phyloP scores from a whole-genome alignment of 2,329 filamentous ascomycete genomes.

The Scleromitrula shiraiana region DNA sequence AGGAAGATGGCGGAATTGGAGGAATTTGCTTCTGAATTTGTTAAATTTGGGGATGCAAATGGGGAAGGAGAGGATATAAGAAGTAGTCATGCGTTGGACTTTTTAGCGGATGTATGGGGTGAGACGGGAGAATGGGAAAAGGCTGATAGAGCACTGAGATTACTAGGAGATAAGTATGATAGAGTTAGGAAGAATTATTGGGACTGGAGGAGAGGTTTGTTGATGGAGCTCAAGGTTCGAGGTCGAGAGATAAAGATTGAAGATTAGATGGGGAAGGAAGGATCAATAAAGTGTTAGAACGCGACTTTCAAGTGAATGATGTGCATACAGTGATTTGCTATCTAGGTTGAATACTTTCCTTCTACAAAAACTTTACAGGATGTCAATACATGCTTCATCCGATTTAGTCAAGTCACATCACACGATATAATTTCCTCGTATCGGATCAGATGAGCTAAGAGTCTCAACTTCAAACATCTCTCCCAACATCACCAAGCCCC shows the following conservation, averaged over 20 bases:
- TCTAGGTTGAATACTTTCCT: no score
- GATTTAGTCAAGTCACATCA: no score
- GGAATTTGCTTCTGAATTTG: conserved; percentile 44
- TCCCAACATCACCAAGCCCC: no score
- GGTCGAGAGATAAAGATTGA: not conserved
- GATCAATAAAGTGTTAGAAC: no score
- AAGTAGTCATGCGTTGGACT: conserved; percentile 62
- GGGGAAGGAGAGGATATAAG: conserved; percentile 40
- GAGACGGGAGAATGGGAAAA: conserved; percentile 50
- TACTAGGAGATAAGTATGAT: conserved; percentile 82
- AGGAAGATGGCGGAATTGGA: conserved; percentile 39
- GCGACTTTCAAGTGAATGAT: no score
- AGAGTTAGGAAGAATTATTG: conserved; percentile 87
- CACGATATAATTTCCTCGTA: no score
- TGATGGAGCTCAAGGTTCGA: conserved; percentile 12
- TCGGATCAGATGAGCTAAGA: no score
- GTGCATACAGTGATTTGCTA: no score
- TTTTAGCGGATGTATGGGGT: conserved; percentile 57
- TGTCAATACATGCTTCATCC: no score
- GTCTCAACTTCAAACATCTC: no score
- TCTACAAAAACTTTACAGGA: no score
- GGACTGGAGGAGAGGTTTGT: conserved; percentile 55
- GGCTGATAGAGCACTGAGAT: conserved; percentile 61
- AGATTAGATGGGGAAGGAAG: not conserved
- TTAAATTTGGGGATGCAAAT: conserved; percentile 35